Base-by-base conservation (phyloP, 768 basidiomycete genomes). In the Russula sp. region DNA sequence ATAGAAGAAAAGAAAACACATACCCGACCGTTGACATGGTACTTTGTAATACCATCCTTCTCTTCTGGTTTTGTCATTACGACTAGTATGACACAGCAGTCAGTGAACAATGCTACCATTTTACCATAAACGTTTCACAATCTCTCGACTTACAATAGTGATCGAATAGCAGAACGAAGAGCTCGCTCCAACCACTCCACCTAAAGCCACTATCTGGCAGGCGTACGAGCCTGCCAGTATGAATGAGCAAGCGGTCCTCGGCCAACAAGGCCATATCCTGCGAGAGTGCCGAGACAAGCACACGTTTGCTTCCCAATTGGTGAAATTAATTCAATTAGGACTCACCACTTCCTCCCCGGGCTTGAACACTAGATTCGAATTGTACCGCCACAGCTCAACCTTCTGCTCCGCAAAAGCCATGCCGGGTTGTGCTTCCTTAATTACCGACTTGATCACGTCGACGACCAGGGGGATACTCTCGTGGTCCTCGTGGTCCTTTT, bases 101-200 rank as follows among this genome's bases (percentile, higher is more conserved):
- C 50, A 25, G 38, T 14, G 6, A 25, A 0, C 32, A 29, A 29
- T 9, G 36, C 25, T 38, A 18, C 16, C 14, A 32, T 14, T 3
- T 14, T 25, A 6, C n/a, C n/a, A n/a, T n/a, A n/a, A n/a, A n/a
- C n/a, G n/a, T n/a, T n/a, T n/a, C n/a, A n/a, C n/a, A n/a, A n/a
- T n/a, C 48, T 13, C 14, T 35, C 2, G 38, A 75, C 90, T 73
- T 61, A 93, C 93, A 73, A 68, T 98, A 99, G 69, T 98, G 93
- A 73, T 99, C 97, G 68, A 99, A 97, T 3, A 99, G 76, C 57
- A 98, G 78, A 8, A 96, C 88, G 64, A 87, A 89, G 8, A 96
- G 79, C 72, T 98, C 94, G 47, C 84, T 86, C 91, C 93, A 96
- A 45, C 87, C 90, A 64, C 82, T 91, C 86, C 87, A 90, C 71